phyloP scores from a whole-genome alignment of 176 grass and related monocot genomes.

The Triticum dicoccoides region DNA sequence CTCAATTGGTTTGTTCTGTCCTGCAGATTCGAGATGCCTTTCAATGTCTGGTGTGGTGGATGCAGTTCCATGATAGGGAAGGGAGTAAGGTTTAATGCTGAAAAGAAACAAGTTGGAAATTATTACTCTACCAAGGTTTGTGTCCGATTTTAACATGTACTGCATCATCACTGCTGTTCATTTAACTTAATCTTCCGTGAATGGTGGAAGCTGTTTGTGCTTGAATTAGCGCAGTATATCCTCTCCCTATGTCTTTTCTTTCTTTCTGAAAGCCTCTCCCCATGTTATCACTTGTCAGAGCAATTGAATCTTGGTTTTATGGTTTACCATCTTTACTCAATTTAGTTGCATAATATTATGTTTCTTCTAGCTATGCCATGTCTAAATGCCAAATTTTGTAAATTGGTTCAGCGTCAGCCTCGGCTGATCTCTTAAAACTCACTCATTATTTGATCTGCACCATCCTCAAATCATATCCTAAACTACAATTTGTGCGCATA shows the following conservation, averaged over 20 bases:
- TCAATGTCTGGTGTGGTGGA: conserved; percentile 97
- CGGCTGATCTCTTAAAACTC: too few relatives aligned
- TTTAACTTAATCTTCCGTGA: not conserved
- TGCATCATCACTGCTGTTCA: not conserved
- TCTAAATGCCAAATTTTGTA: not conserved
- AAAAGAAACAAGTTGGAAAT: conserved; percentile 99
- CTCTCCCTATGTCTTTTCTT: not conserved
- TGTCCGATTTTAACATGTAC: not conserved
- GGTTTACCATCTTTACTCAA: not conserved
- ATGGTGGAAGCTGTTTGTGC: not conserved
- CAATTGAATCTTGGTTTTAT: not conserved
- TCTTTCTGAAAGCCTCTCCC: not conserved
- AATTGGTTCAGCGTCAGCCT: not conserved
- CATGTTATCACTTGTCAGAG: not conserved
- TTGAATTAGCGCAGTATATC: not conserved
- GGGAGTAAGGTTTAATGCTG: conserved; percentile 98
- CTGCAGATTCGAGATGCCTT: conserved; percentile 94
- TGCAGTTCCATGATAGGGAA: conserved; percentile 99
- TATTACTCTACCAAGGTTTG: conserved; percentile 96
- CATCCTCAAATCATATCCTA: not conserved
- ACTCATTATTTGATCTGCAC: not conserved
- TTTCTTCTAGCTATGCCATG: not conserved
- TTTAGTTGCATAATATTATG: not conserved
- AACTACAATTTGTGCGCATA: not conserved
- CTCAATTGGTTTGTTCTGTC: not conserved